Base-by-base conservation (phyloP, 148 eudicot species). In the Rhododendron williamsianum region DNA sequence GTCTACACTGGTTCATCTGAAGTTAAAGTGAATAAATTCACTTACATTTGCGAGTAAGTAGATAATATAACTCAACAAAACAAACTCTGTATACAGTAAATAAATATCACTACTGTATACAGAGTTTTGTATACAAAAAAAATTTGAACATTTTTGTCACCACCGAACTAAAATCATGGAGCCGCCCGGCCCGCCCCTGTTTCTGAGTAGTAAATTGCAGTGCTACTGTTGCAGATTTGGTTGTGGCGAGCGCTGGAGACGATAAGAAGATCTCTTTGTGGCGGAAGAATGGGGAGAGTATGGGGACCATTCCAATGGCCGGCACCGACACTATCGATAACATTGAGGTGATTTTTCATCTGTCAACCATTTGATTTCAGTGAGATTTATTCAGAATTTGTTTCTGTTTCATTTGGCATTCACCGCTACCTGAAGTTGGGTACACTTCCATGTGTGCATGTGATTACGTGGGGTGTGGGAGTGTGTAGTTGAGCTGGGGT, bases 241-340 rank as follows among this genome's bases (percentile, higher is more conserved):
- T 95, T 84, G 91, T 95, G 89, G 95, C 95, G 49, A 95, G 98
- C 87, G 98, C 95, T 15, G 98, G 96, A 35, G 95, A 95, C 18
- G 93, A 95, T 83, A 90, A 91, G 84, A 92, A 88, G 90, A 92
- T 95, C 69, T 88, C 93, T 5, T 83, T 95, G 56, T 92, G 96
- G 96, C 90, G 91, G 82, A 91, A 90, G 76, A 93, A 90, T 86
- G 98, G 96, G 56, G 93, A 92, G 69, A 88, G 90, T 65, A 81
- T 95, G 92, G 93, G 96, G 33, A 89, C 92, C 30, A 82, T 95
- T 84, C 95, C 98, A 0, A 76, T 81, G 36, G 83, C 90, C n/a
- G 89, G 88, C 46, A 52, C 87, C 43, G 94, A 91, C 82, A 84
- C 87, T 33, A 89, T 91, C 43, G 93, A 94, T 33, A 91, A 85